Evolutionary conservation across 1,139 yeast genomes (phyloP).

Genomic region (Yamadazyma diddensiae): DNA sequence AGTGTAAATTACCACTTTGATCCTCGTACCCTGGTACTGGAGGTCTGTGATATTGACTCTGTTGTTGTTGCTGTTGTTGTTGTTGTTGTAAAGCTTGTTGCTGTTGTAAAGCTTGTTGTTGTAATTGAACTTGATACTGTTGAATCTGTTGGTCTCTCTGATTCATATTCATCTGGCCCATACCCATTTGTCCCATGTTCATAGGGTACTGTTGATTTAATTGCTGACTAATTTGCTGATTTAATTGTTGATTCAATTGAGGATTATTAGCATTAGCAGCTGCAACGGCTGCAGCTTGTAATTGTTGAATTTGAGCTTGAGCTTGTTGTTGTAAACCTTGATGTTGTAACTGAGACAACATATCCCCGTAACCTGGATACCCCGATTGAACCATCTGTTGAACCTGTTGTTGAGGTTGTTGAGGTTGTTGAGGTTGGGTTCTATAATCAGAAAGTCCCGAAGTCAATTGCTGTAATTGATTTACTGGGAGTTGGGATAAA

Average conservation of each 20-base stretch:
- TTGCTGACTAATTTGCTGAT: slow-evolving; percentile 24
- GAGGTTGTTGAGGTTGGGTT: slow-evolving; percentile 9
- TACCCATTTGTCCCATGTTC: slow-evolving; percentile 15
- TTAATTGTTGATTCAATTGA: slow-evolving; percentile 25
- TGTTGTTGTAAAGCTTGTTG: slow-evolving; percentile 9
- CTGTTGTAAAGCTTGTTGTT: slow-evolving; percentile 13
- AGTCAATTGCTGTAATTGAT: neutral
- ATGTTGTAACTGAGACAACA: slow-evolving; percentile 22
- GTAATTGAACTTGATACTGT: slow-evolving; percentile 8
- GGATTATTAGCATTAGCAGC: slow-evolving; percentile 22
- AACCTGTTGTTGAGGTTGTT: slow-evolving; percentile 7
- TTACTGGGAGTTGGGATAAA: slow-evolving; percentile 6
- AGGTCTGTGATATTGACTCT: slow-evolving; percentile 6
- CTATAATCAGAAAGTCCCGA: neutral
- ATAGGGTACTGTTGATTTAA: slow-evolving; percentile 20
- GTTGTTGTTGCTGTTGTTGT: slow-evolving; percentile 11
- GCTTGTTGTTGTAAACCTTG: slow-evolving; percentile 8
- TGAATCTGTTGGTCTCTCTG: slow-evolving; percentile 8
- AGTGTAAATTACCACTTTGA: slow-evolving; percentile 13
- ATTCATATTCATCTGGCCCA: slow-evolving; percentile 12
- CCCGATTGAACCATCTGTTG: slow-evolving; percentile 3
- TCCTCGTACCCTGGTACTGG: slow-evolving; percentile 13
- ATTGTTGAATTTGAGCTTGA: slow-evolving; percentile 20
- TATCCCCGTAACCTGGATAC: slow-evolving; percentile 7
- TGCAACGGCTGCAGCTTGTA: slow-evolving; percentile 17